phyloP scores from a whole-genome alignment of 805 yeast species.

The Nakazawaea wyomingensis region DNA sequence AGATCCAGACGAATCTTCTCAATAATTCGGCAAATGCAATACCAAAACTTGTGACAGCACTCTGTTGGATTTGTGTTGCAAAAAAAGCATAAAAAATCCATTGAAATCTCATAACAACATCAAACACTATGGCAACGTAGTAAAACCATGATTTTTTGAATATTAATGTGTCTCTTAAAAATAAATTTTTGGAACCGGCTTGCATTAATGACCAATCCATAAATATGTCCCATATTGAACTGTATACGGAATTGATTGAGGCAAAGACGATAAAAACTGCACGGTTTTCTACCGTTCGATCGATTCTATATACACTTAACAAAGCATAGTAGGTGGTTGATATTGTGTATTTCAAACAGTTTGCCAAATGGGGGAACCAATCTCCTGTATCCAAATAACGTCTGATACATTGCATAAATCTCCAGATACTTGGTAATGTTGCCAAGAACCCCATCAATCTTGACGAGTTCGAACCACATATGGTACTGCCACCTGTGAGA shows the following conservation, averaged over 20 bases:
- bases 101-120: slow-evolving; percentile 75
- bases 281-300: slow-evolving; percentile 35
- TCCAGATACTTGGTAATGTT: slow-evolving; percentile 83
- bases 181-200: slow-evolving; percentile 46
- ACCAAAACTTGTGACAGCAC: slow-evolving; percentile 78
- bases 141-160: slow-evolving; percentile 56
- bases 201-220: slow-evolving; percentile 96
- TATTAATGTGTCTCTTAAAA: slow-evolving; percentile 69
- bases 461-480: slow-evolving; percentile 77
- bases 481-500: slow-evolving; percentile 32
- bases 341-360: slow-evolving; percentile 70
- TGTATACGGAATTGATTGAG: slow-evolving; percentile 59
- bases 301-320: slow-evolving; percentile 74
- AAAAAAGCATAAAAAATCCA: slow-evolving; percentile 90
- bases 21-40: slow-evolving; percentile 78
- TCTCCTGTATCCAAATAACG: slow-evolving; percentile 93
- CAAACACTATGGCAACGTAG: slow-evolving; percentile 68
- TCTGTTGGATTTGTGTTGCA: slow-evolving; percentile 73
- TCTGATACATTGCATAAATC: slow-evolving; percentile 83
- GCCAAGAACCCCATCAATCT: slow-evolving; percentile 77
- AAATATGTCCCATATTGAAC: slow-evolving; percentile 81
- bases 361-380: slow-evolving; percentile 94
- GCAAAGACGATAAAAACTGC: slow-evolving; percentile 72
- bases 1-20: slow-evolving; percentile 84
- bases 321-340: slow-evolving; percentile 65